phyloP scores from a whole-genome alignment of 345 rosid species.

The Litchi chinensis region DNA sequence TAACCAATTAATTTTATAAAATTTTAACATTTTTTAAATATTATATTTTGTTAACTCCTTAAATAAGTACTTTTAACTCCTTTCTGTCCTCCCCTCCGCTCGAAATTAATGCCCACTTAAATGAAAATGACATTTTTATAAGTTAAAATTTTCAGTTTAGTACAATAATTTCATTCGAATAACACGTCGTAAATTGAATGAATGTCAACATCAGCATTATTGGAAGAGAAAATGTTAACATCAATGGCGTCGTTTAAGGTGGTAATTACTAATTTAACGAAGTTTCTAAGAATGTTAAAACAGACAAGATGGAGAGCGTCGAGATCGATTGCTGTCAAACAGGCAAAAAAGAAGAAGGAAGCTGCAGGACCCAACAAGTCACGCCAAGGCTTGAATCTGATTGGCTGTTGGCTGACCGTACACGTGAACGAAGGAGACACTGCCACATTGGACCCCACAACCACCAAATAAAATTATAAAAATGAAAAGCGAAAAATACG shows the following conservation, averaged over 20 bases:
- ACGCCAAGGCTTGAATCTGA: slow-evolving; percentile 2
- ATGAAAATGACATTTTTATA: no score
- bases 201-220: no score
- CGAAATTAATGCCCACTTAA: no score
- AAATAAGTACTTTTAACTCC: no score
- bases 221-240: not conserved
- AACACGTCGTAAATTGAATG: no score
- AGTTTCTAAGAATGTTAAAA: not conserved
- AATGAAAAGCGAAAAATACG: not conserved
- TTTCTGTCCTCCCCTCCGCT: no score
- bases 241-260: not conserved
- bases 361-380: not conserved
- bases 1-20: no score
- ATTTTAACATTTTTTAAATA: no score
- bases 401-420: not conserved
- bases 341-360: not conserved
- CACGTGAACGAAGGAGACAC: not conserved
- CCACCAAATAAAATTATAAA: not conserved
- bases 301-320: not conserved
- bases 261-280: not conserved
- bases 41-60: no score
- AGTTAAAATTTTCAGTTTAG: no score
- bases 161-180: no score
- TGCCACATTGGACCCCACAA: not conserved
- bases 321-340: not conserved